A percentile compares a stretch with the other conserved stretches of the same genome.
Conservation (phyloP, 768 basidiomycete genomes). For the Crepidotus variabilis region DNA sequence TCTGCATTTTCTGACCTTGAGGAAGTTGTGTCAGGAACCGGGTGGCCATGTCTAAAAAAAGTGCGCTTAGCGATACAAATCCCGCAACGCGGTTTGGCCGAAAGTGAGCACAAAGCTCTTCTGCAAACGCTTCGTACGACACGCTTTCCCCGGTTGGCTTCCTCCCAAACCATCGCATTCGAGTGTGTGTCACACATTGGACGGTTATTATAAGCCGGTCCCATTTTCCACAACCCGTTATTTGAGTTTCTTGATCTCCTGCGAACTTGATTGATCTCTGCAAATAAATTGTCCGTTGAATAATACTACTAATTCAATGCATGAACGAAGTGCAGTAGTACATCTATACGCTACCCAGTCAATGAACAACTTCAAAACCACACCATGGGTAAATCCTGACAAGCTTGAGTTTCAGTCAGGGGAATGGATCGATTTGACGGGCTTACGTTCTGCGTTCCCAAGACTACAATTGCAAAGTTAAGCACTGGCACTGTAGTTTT, state of each 20-base stretch:
- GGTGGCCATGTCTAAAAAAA: background rate
- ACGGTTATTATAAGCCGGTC: no score
- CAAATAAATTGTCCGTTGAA: no score
- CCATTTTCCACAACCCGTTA: no score
- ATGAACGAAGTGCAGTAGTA: no score
- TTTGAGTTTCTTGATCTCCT: no score
- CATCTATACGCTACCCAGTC: no score
- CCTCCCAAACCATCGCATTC: background rate
- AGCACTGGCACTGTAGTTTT: background rate
- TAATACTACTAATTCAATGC: no score
- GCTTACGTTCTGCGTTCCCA: slow-evolving; percentile 1
- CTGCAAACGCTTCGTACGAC: background rate
- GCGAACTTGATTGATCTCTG: no score
- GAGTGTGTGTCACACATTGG: background rate
- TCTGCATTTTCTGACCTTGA: background rate
- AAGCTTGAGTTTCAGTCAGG: background rate
- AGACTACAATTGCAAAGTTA: background rate
- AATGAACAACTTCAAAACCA: background rate
- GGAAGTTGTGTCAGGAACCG: background rate
- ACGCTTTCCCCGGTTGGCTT: background rate
- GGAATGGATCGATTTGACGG: background rate
- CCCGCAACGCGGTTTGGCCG: background rate
- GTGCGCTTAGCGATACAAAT: background rate
- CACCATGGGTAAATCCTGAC: background rate
- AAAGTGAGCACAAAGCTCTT: background rate